Conservation (phyloP, 352 stramenopile species). For the Phytophthora megakarya region DNA sequence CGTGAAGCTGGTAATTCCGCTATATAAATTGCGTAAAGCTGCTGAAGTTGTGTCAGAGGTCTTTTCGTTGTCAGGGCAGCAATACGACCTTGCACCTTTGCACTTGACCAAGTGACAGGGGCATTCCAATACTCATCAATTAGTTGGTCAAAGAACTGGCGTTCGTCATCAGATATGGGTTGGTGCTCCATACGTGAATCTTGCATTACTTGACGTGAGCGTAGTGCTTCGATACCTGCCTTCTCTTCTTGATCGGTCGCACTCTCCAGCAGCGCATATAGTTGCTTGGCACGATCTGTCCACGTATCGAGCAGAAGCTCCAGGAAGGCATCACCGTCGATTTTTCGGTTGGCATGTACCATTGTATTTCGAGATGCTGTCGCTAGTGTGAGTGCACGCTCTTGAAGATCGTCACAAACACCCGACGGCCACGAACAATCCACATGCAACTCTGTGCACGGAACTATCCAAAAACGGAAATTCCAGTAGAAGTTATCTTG, state of each 20-base stretch:
- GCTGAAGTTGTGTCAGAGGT: conserved; percentile 44
- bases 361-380: conserved; percentile 56
- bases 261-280: conserved; percentile 55
- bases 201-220: conserved; percentile 44
- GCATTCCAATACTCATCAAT: conserved; percentile 77
- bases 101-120: conserved; percentile 53
- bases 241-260: conserved; percentile 67
- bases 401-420: conserved; percentile 68
- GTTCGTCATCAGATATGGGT: conserved; percentile 44
- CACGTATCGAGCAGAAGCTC: conserved; percentile 67
- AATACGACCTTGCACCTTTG: conserved; percentile 46
- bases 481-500: conserved; percentile 80
- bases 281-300: conserved; percentile 55
- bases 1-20: conserved; percentile 27
- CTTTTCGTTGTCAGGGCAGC: conserved; percentile 22
- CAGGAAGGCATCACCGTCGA: conserved; percentile 77
- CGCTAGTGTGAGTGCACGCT: conserved; percentile 46
- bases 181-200: conserved; percentile 44
- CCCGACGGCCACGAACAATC: conserved; percentile 52
- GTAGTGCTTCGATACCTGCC: conserved; percentile 30
- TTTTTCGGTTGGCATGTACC: conserved; percentile 66
- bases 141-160: conserved; percentile 54
- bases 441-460: conserved; percentile 63
- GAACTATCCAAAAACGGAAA: conserved; percentile 71
- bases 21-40: conserved; percentile 48